Base-by-base conservation (phyloP, 345 rosid genomes). In the Passiflora organensis region DNA sequence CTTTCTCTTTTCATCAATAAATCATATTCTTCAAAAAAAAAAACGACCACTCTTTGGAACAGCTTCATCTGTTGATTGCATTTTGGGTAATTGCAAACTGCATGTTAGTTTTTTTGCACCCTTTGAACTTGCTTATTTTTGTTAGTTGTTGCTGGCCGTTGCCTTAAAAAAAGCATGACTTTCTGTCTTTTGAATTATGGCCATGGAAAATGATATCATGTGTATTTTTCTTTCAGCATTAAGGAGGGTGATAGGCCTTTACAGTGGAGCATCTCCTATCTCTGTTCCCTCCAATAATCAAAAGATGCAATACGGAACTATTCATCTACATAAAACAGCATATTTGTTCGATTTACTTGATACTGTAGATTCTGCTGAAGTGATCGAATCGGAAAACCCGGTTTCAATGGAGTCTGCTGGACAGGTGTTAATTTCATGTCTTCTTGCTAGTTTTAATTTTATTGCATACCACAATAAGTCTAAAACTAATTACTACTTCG, bases 341-440 rank as follows among this genome's bases (percentile, higher is more conserved):
- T 62, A 59, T 52, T 71, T 91, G 56, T 75, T 85, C 66, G 80
- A 83, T 72, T 73, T 76, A 32, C 69, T 79, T 32, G 63, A 67
- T 55, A 58, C 32, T 62, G 39, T 68, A 21, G 78, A 80, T 72
- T 70, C 79, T 61, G 62, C 60, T 14, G 56, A 78, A 55, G 76
- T 71, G 56, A 71, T 75, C 32, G 71, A 66, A 49, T 78, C 88
- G 28, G 39, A 73, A 45, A 71, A 78, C 55, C 96, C 96, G 41
- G 49, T 77, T 45, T 70, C 93, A 17, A 85, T 91, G 96, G 98
- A 91, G 73, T 75, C 80, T 70, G 73, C 72, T 13, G 89, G 89
- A 52, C 95, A 88, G 88, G 96, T 87, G 59, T 43, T 63, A 10
- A 20, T 20, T 21, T 32, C 63, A 6, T 39, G 32, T 46, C 13